Conservation (phyloP, 768 basidiomycete genomes). For the Termitomyces sp. region DNA sequence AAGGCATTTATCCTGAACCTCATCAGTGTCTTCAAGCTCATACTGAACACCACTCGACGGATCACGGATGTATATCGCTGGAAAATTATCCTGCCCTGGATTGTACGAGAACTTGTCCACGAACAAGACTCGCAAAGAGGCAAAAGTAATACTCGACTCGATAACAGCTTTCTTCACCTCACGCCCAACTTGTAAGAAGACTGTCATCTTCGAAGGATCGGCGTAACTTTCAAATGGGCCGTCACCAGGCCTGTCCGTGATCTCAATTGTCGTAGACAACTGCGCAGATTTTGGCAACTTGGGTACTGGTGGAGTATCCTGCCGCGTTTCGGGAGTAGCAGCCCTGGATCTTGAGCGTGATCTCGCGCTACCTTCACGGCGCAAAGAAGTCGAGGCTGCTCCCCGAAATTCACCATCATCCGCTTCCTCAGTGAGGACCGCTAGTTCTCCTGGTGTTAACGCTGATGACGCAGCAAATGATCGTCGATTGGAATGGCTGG, state of each 20-base stretch:
- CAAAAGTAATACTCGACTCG: conserved; percentile 64
- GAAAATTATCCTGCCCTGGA: conserved; percentile 89
- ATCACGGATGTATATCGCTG: conserved; percentile 93
- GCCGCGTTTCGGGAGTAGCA: conserved; percentile 33
- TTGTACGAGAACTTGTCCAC: conserved; percentile 94
- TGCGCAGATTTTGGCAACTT: conserved; percentile 43
- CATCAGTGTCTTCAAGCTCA: conserved; percentile 91
- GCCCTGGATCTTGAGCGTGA: conserved; percentile 25
- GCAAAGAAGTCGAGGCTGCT: conserved; percentile 16
- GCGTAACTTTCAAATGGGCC: conserved; percentile 9
- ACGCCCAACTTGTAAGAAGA: conserved; percentile 85
- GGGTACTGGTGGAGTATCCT: conserved; percentile 35
- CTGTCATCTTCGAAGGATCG: conserved; percentile 44
- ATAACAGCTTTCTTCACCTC: conserved; percentile 85
- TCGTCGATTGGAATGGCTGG: conserved; percentile 50
- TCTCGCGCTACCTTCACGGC: conserved; percentile 20
- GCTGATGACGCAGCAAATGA: conserved; percentile 60
- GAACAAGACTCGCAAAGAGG: conserved; percentile 79
- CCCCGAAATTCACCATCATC: conserved; percentile 50
- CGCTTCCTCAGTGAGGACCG: conserved; percentile 60
- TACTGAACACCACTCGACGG: conserved; percentile 90
- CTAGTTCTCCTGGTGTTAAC: conserved; percentile 66
- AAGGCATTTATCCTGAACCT: conserved; percentile 83
- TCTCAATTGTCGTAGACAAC: conserved; percentile 15
- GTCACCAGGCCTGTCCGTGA: conserved; percentile 3